Base-by-base conservation (phyloP, 1,284 basidiomycete genomes). In the Cutaneotrichosporon sp. region DNA sequence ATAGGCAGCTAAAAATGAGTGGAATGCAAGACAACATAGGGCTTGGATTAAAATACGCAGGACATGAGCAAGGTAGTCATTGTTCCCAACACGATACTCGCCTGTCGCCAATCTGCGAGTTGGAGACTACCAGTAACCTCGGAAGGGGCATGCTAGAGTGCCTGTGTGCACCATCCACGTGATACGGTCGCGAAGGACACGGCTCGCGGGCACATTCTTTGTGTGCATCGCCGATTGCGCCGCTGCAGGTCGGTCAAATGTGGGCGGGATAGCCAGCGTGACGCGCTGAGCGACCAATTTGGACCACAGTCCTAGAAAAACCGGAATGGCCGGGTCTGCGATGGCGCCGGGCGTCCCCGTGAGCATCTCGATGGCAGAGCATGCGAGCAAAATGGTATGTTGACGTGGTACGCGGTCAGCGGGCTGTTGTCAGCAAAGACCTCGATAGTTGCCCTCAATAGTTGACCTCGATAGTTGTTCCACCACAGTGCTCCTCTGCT, bases 81-180 rank as follows among this genome's bases (percentile, higher is more conserved):
- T n/a, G n/a, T n/a, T n/a, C n/a, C n/a, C n/a, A n/a, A n/a, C n/a
- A n/a, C n/a, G n/a, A n/a, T n/a, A n/a, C n/a, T n/a, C n/a, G n/a
- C n/a, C n/a, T n/a, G n/a, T n/a, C n/a, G n/a, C n/a, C n/a, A n/a
- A n/a, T n/a, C n/a, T n/a, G n/a, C n/a, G n/a, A n/a, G n/a, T n/a
- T n/a, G n/a, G n/a, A n/a, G n/a, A n/a, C 12, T 32, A 44, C 42
- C 42, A 44, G 27, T 44, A 29, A 14, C 42, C 42, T 10, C 42
- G 42, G 42, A 44, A 44, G 12, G 42, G 42, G 12, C 42, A 44
- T 12, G 42, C 42, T 4, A 44, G 27, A 1, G 17, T 44, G 2
- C 42, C 42, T 2, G 42, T 44, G 16, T 44, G 42, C 11, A 44
- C 33, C 5, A 29, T 44, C 29, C 42, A 44, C 27, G 22, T 20